These are phyloP conservation scores for Ormosia emarginata DNA, from an alignment of 306 rosid genomes.

Conservation along the genomic window DNA sequence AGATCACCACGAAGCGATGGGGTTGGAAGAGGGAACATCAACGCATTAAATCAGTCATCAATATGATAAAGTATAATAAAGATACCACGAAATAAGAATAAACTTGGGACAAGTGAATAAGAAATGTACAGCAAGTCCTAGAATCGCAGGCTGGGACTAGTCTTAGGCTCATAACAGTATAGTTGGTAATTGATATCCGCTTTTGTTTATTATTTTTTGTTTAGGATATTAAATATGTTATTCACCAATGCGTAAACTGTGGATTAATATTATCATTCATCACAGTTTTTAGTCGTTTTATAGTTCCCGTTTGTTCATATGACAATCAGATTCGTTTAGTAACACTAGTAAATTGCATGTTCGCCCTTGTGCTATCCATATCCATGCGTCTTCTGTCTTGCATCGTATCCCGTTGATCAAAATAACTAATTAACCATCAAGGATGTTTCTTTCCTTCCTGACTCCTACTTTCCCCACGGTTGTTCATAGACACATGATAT, in stretches of 20 bases:
- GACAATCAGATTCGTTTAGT: background rate
- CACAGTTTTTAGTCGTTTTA: background rate
- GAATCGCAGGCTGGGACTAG: background rate
- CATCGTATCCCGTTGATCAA: background rate
- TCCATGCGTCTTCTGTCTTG: background rate
- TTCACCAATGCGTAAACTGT: background rate
- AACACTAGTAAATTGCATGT: background rate
- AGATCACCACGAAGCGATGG: background rate
- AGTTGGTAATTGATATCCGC: background rate
- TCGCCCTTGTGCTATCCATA: background rate
- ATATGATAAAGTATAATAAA: background rate
- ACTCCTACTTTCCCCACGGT: background rate
- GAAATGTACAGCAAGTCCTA: background rate
- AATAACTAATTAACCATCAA: background rate
- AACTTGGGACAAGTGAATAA: background rate
- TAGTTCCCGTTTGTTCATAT: background rate
- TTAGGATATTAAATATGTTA: too few species aligned
- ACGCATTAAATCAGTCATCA: constrained; percentile 27
- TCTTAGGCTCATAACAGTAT: background rate
- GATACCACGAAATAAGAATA: background rate
- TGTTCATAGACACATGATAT: background rate
- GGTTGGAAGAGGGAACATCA: constrained; percentile 23
- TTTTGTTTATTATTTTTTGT: background rate
- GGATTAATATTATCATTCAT: background rate
- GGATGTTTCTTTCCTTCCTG: background rate